These are phyloP conservation scores for Gaultheria prostrata DNA, from an alignment of 148 eudicot species.

Conservation along the genomic window DNA sequence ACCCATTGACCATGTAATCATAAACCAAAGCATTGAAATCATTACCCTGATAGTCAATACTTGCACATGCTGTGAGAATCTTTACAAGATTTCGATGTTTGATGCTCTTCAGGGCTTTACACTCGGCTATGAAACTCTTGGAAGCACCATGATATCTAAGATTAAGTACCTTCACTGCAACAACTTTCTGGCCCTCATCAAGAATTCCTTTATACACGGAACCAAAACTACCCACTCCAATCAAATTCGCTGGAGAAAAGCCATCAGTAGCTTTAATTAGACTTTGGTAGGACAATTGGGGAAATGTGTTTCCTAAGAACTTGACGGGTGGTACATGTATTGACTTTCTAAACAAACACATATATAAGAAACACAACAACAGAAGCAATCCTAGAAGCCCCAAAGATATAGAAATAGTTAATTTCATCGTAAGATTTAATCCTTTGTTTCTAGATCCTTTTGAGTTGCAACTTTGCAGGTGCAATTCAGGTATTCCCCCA, in stretches of 20 bases:
- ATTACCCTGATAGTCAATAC: background rate
- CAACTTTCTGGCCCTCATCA: background rate
- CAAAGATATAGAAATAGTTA: background rate
- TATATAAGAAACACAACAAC: background rate
- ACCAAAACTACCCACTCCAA: background rate
- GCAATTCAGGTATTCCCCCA: slow-evolving; percentile 10
- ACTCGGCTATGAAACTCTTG: background rate
- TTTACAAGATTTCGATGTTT: background rate
- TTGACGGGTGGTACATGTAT: background rate
- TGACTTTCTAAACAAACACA: background rate
- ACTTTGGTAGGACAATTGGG: background rate
- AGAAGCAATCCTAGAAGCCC: background rate
- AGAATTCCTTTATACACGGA: background rate
- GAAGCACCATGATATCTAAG: background rate
- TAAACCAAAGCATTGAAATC: background rate
- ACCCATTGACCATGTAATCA: background rate
- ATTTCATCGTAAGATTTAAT: background rate
- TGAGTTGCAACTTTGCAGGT: background rate
- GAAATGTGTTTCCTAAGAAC: background rate
- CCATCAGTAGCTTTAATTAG: background rate
- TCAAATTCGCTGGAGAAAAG: too few relatives aligned
- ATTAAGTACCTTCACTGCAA: background rate
- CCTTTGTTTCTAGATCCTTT: background rate
- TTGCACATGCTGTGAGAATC: background rate
- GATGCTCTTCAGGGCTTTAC: background rate